These are phyloP conservation scores for Xylaria sp. DNA, from an alignment of 2,329 filamentous ascomycete species.

Conservation along the genomic window DNA sequence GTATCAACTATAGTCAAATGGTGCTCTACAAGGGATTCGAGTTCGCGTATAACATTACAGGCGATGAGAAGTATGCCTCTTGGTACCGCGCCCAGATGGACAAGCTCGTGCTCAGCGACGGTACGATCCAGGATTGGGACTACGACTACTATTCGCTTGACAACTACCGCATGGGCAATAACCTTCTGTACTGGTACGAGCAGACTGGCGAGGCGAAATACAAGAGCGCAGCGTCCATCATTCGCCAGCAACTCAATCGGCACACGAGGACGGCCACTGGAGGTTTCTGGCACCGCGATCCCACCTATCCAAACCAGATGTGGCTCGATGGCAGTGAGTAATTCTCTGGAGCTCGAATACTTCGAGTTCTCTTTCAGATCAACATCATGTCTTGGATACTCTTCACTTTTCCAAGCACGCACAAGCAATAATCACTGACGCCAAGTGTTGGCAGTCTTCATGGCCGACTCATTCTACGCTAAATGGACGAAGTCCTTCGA, in stretches of 20 bases:
- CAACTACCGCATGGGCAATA: slow-evolving; percentile 64
- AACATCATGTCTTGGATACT: background rate
- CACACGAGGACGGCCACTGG: slow-evolving; percentile 62
- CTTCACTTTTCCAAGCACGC: background rate
- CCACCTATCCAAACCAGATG: slow-evolving; percentile 58
- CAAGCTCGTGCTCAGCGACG: slow-evolving; percentile 58
- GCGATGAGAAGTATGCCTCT: slow-evolving; percentile 56
- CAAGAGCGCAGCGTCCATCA: slow-evolving; percentile 58
- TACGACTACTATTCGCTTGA: slow-evolving; percentile 61
- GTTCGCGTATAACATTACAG: slow-evolving; percentile 56
- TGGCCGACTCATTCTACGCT: slow-evolving; percentile 60
- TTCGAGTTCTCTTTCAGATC: background rate
- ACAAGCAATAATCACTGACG: background rate
- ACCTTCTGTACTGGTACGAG: slow-evolving; percentile 62
- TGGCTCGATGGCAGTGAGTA: slow-evolving; percentile 62
- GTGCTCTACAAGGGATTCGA: slow-evolving; percentile 61
- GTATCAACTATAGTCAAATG: slow-evolving; percentile 58
- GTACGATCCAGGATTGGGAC: slow-evolving; percentile 60
- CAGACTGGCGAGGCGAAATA: slow-evolving; percentile 60
- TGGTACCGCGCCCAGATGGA: slow-evolving; percentile 61
- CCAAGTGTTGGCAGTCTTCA: slow-evolving; percentile 51
- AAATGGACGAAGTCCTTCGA: slow-evolving; percentile 55
- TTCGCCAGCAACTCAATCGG: slow-evolving; percentile 59
- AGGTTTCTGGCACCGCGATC: slow-evolving; percentile 66
- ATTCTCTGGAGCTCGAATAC: too few species aligned